Percentiles rank a stretch among this genome's conserved stretches.
Conservation (phyloP, 83 land plant species). For the Thuja plicata region DNA sequence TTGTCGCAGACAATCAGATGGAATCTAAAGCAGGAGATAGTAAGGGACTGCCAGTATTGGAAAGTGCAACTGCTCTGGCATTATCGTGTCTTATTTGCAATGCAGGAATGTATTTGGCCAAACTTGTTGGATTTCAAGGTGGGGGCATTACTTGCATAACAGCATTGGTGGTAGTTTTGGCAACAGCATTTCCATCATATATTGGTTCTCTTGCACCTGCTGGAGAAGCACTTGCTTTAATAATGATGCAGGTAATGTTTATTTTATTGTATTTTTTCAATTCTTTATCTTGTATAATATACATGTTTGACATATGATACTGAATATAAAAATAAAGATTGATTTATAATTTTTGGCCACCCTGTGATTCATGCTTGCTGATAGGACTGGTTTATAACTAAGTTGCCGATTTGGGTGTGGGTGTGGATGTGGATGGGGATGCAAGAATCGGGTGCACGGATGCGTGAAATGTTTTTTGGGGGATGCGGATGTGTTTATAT, state of each 20-base stretch:
- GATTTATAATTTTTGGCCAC: neutral
- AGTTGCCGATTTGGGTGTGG: too few relatives aligned
- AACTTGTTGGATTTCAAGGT: conserved; percentile 62
- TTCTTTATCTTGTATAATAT: neutral
- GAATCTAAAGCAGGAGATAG: conserved; percentile 1
- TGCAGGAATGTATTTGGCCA: conserved; percentile 48
- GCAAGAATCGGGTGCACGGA: too few relatives aligned
- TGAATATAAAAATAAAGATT: neutral
- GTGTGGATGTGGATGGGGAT: too few relatives aligned
- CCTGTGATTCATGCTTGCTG: neutral
- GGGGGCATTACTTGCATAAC: conserved; percentile 86
- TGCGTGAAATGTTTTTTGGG: too few relatives aligned
- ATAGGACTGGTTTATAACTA: neutral
- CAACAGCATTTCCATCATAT: conserved; percentile 72
- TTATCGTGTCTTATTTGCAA: conserved; percentile 81
- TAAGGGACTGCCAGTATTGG: conserved; percentile 46
- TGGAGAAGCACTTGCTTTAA: conserved; percentile 81
- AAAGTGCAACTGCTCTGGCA: conserved; percentile 70
- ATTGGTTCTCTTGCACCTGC: conserved; percentile 74
- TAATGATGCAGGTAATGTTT: conserved; percentile 83
- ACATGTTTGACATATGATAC: neutral
- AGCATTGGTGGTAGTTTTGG: conserved; percentile 74
- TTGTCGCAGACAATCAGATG: conserved; percentile 3
- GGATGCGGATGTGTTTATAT: too few relatives aligned
- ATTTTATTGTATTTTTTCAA: neutral